Percentiles rank a stretch among this genome's conserved stretches.
phyloP scores from a whole-genome alignment of 257 asterid genomes.

The Phtheirospermum japonicum region DNA sequence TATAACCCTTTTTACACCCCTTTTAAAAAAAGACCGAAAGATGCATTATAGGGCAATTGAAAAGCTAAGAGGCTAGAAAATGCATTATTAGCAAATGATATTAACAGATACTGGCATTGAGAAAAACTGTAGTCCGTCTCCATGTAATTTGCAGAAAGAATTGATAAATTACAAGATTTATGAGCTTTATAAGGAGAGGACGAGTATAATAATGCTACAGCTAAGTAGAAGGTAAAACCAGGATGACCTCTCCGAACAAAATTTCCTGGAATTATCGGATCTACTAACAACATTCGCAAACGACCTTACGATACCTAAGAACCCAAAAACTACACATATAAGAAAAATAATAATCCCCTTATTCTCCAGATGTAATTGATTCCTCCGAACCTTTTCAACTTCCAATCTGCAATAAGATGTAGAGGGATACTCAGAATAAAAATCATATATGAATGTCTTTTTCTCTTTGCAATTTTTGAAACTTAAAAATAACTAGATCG shows the following conservation, averaged over 20 bases:
- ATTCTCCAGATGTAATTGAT: conserved; percentile 76
- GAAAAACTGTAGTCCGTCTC: conserved; percentile 17
- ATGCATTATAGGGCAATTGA: too few species aligned
- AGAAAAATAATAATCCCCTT: conserved; percentile 72
- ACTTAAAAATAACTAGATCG: too few species aligned
- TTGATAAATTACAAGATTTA: conserved; percentile 27
- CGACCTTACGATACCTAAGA: conserved; percentile 45
- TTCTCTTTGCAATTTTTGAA: too few species aligned
- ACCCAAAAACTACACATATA: conserved; percentile 54
- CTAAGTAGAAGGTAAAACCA: conserved; percentile 67
- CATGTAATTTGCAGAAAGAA: conserved; percentile 23
- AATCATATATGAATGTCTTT: too few species aligned
- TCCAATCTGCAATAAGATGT: conserved; percentile 67
- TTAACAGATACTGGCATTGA: background rate
- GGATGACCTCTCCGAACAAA: conserved; percentile 60
- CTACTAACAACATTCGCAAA: conserved; percentile 38
- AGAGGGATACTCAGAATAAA: too few species aligned
- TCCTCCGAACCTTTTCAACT: conserved; percentile 53
- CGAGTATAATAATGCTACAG: conserved; percentile 43
- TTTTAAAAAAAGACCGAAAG: too few species aligned
- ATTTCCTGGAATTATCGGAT: conserved; percentile 51
- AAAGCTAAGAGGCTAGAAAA: too few species aligned
- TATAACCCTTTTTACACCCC: too few species aligned
- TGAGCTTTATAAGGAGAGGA: conserved; percentile 49
- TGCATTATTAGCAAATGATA: too few species aligned